Conservation (phyloP, 208 protist genomes). For the Acanthamoeba triangularis region DNA sequence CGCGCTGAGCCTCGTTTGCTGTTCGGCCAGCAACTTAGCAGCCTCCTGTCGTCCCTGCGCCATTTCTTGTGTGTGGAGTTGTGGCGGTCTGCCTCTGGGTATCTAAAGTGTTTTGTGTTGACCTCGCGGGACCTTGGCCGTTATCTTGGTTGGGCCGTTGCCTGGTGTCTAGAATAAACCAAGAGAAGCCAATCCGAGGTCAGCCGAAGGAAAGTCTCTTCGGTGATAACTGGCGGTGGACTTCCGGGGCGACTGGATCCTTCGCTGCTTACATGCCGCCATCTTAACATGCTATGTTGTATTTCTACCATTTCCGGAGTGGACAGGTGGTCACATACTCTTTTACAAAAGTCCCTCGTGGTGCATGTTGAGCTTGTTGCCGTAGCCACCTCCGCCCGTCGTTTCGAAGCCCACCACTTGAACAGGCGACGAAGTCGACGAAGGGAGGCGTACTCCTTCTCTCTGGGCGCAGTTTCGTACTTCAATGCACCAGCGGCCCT, state of each 20-base stretch:
- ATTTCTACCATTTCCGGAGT: too few species aligned
- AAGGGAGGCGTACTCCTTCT: background rate
- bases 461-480: background rate
- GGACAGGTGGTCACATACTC: too few species aligned
- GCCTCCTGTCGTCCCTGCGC: slow-evolving; percentile 8
- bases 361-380: slow-evolving; percentile 70
- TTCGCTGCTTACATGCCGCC: too few species aligned
- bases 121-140: background rate
- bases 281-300: too few species aligned
- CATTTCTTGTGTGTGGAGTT: background rate
- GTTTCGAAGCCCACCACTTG: slow-evolving; percentile 5
- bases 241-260: too few species aligned
- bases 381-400: slow-evolving; percentile 39
- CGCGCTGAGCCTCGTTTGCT: background rate
- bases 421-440: background rate
- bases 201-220: too few species aligned
- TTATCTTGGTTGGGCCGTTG: background rate
- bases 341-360: background rate
- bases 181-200: background rate
- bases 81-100: background rate
- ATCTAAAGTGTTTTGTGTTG: too few species aligned
- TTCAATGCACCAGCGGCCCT: slow-evolving; percentile 73
- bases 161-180: background rate
- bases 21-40: background rate
- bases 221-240: too few species aligned